A percentile compares a stretch with the other conserved stretches of the same genome.
phyloP scores from a whole-genome alignment of 179 eudicot genomes.

The Camellia oleifera region DNA sequence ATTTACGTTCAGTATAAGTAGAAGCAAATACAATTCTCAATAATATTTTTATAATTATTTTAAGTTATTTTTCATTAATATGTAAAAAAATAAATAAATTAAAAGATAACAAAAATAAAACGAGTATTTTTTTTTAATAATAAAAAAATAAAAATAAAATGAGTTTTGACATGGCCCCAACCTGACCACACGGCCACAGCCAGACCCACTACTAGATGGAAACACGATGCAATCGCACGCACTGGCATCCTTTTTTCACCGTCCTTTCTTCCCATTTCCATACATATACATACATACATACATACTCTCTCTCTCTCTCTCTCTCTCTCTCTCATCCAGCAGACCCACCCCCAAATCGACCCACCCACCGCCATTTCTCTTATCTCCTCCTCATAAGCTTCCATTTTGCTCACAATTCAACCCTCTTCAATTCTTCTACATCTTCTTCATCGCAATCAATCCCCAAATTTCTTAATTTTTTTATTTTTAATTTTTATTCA shows the following conservation, averaged over 20 bases:
- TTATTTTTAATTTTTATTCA: too few species aligned
- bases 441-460: background rate
- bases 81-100: too few species aligned
- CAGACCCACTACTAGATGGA: too few species aligned
- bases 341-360: background rate
- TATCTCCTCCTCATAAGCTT: background rate
- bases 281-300: background rate
- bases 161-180: too few species aligned
- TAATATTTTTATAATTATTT: too few species aligned
- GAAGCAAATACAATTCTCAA: too few species aligned
- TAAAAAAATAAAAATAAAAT: too few species aligned
- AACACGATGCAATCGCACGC: background rate
- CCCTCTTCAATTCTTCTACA: background rate
- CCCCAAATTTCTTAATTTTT: background rate
- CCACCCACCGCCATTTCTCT: slow-evolving; percentile 5
- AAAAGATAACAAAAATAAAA: too few species aligned
- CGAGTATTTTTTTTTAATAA: too few species aligned
- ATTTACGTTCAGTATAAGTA: too few species aligned
- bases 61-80: too few species aligned
- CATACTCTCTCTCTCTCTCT: background rate
- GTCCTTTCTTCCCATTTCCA: background rate
- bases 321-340: background rate
- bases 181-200: too few species aligned
- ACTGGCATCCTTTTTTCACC: background rate
- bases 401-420: background rate